Evolutionary conservation across 2,329 filamentous ascomycete genomes (phyloP).

Genomic region (Xylariaceae sp.): DNA sequence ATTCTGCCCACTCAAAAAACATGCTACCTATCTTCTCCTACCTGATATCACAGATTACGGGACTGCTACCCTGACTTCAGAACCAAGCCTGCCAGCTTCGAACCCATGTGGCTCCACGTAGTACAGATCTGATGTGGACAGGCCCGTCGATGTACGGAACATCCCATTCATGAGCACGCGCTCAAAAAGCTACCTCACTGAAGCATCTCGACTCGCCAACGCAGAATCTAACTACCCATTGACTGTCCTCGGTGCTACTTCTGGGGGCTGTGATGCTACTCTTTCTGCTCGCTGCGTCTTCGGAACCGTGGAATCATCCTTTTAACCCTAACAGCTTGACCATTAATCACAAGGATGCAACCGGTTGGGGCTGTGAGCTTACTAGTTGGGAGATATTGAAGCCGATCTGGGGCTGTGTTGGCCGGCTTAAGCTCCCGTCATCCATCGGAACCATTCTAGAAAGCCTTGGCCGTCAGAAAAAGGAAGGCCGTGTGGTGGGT

Average conservation of each 20-base stretch:
- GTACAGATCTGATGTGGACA: not conserved
- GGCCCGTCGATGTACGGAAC: not conserved
- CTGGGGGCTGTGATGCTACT: not conserved
- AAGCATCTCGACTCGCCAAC: not conserved
- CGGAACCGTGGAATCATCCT: not conserved
- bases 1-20: too few relatives aligned
- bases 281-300: not conserved
- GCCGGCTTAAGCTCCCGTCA: not conserved
- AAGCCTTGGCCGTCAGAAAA: constrained; percentile 2
- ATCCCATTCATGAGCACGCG: not conserved
- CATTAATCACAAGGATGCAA: not conserved
- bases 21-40: too few relatives aligned
- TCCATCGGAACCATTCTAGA: constrained; percentile 3
- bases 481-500: not conserved
- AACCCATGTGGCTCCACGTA: constrained; percentile 5
- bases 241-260: not conserved
- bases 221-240: not conserved
- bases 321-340: not conserved
- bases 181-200: not conserved
- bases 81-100: not conserved
- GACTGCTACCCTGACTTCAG: not conserved
- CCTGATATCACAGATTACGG: too few relatives aligned
- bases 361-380: constrained; percentile 1
- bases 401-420: not conserved
- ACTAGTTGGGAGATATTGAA: not conserved